Evolutionary conservation across 768 basidiomycete species (phyloP), one percentile per base, ranked within the genome.

Genomic region (Hysterangium stoloniferum): DNA sequence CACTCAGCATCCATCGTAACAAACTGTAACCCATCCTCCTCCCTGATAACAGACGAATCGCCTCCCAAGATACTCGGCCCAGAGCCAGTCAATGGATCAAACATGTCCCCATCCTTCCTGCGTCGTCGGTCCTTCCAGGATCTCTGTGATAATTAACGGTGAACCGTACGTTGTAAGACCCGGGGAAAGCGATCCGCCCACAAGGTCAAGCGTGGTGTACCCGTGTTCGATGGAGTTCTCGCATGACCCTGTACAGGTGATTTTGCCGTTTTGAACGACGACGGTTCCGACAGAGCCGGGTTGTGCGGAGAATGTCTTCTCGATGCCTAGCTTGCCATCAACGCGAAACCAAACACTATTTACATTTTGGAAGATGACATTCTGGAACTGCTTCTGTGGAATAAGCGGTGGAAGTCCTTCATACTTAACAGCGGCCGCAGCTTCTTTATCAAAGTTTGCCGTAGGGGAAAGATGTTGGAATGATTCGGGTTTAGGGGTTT

Each of bases 391-490:
- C 53, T 68, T 69, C 38, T 61, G 68, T 0, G 78, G 71, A 8
- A 64, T 62, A 11, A 94, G 69, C 12, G 88, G 86, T 4, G 86
- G 86, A 47, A 92, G 73, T 17, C 90, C 90, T 25, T 90, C 80
- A 52, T 79, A 78, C 31, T 71, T 54, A 33, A 88, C 58, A 1
- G 82, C 76, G 29, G 78, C 73, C 29, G 67, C 64, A 3, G 80
- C 78, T 57, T 90, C 87, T 41, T 74, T 68, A 58, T 82, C 78
- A 56, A 84, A 92, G 57, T 84, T 71, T 0, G 88, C 86, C 1
- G 80, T 78, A 33, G 64, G 67, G 0, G 87, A 84, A 4, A 62
- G 58, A 12, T 63, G 45, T 43, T 71, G 71, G 37, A 67, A 64
- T 22, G 56, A 52, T 2, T 44, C 50, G 1, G 66, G 62, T 60